Percentiles rank a stretch among this genome's conserved stretches.
phyloP scores from a whole-genome alignment of 2,329 filamentous ascomycete species.

The Hypomyces rosellus region DNA sequence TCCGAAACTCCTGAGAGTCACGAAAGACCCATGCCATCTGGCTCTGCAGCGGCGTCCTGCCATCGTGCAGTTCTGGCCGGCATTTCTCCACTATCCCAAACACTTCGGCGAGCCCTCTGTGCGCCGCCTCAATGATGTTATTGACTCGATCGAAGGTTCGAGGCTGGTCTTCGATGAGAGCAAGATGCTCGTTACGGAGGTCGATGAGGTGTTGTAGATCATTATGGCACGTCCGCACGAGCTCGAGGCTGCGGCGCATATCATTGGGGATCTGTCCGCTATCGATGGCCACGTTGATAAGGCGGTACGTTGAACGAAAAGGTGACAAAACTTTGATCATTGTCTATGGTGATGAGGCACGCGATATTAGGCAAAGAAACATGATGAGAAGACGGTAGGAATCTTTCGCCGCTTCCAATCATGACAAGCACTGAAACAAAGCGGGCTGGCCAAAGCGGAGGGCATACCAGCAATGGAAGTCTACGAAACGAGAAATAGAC shows the following conservation, averaged over 20 bases:
- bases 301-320: not conserved
- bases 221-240: constrained; percentile 25
- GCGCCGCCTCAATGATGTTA: constrained; percentile 23
- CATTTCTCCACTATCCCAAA: constrained; percentile 25
- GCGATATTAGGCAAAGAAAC: not conserved
- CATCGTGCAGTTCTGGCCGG: constrained; percentile 16
- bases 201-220: constrained; percentile 28
- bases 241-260: constrained; percentile 24
- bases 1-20: constrained; percentile 20
- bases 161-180: constrained; percentile 18
- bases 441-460: not conserved
- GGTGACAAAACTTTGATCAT: not conserved
- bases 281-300: constrained; percentile 14
- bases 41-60: constrained; percentile 15
- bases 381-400: not conserved
- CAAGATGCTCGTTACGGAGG: constrained; percentile 22
- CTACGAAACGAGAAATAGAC: not conserved
- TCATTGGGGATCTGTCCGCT: constrained; percentile 21
- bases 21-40: constrained; percentile 21
- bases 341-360: not conserved
- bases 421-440: not conserved
- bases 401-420: not conserved
- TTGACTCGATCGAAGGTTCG: constrained; percentile 23
- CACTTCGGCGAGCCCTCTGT: constrained; percentile 21
- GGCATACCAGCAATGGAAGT: not conserved